phyloP scores from a whole-genome alignment of 2,329 filamentous ascomycete species.

The Xylogone sp. region DNA sequence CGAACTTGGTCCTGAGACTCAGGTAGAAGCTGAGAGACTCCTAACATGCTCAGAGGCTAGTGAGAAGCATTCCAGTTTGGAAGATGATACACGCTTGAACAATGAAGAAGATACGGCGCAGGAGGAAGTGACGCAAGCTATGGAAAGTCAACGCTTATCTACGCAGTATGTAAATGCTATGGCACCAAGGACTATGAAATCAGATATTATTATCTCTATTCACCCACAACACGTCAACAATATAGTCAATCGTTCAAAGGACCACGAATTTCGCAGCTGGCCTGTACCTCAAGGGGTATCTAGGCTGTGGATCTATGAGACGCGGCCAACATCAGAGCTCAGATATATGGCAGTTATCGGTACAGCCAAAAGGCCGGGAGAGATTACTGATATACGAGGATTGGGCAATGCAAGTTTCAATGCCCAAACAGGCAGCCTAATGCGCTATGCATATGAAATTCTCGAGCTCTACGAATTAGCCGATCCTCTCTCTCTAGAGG shows the following conservation, averaged over 20 bases:
- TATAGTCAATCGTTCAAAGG: slow-evolving; percentile 46
- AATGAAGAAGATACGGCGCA: background rate
- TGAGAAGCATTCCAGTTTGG: background rate
- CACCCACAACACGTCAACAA: slow-evolving; percentile 41
- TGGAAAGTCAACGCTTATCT: slow-evolving; percentile 49
- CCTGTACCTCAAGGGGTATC: slow-evolving; percentile 49
- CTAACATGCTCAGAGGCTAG: background rate
- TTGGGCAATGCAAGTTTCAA: slow-evolving; percentile 52
- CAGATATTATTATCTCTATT: slow-evolving; percentile 52
- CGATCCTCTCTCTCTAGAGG: slow-evolving; percentile 48
- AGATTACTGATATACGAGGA: slow-evolving; percentile 41
- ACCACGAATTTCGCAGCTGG: slow-evolving; percentile 54
- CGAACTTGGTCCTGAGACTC: slow-evolving; percentile 2
- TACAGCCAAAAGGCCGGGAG: slow-evolving; percentile 39
- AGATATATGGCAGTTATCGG: slow-evolving; percentile 57
- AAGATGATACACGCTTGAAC: background rate
- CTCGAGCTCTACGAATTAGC: slow-evolving; percentile 59
- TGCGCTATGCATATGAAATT: slow-evolving; percentile 49
- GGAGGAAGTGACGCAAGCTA: slow-evolving; percentile 16
- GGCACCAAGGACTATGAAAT: slow-evolving; percentile 40
- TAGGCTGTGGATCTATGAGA: slow-evolving; percentile 62
- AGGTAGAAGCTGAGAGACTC: background rate
- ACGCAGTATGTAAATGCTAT: slow-evolving; percentile 44
- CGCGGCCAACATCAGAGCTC: slow-evolving; percentile 41
- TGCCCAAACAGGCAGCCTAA: slow-evolving; percentile 26